Conservation (phyloP, 176 grass and related monocot species). For the Juncus effusus region DNA sequence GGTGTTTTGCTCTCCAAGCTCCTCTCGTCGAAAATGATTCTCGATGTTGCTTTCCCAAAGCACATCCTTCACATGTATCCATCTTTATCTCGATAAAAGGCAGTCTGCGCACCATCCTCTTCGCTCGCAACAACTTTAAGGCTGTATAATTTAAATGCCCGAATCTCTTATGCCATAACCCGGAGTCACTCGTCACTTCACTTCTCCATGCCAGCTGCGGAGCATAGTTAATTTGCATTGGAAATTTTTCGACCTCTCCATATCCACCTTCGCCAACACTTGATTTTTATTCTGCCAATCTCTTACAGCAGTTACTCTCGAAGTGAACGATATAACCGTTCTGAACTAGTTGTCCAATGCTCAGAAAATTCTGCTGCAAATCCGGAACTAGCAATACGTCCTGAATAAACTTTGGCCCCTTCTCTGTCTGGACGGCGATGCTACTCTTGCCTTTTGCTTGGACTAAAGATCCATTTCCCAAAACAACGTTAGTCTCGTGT, state of each 20-base stretch:
- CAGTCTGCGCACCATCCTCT: too few relatives aligned
- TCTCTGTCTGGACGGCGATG: background rate
- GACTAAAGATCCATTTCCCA: background rate
- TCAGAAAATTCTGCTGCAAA: background rate
- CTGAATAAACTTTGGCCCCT: background rate
- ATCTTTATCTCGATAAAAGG: background rate
- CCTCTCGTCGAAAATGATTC: background rate
- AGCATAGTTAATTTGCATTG: too few relatives aligned
- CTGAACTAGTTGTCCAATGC: too few relatives aligned
- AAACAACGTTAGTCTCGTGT: background rate
- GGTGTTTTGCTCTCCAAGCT: background rate
- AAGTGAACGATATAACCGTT: background rate
- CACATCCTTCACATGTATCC: background rate
- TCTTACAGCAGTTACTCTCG: background rate
- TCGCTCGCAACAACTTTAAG: slow-evolving; percentile 3
- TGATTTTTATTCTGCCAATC: background rate
- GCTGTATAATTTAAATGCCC: background rate
- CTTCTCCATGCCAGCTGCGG: too few relatives aligned
- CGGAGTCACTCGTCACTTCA: background rate
- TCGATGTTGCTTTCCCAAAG: slow-evolving; percentile 2
- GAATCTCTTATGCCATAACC: background rate
- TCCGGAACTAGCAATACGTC: slow-evolving; percentile 3
- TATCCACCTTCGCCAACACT: too few relatives aligned
- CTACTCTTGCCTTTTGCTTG: background rate
- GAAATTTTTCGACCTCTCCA: too few relatives aligned